Evolutionary conservation across 2,329 filamentous ascomycete genomes (phyloP).

Genomic region (Leptoxyphium fumago): DNA sequence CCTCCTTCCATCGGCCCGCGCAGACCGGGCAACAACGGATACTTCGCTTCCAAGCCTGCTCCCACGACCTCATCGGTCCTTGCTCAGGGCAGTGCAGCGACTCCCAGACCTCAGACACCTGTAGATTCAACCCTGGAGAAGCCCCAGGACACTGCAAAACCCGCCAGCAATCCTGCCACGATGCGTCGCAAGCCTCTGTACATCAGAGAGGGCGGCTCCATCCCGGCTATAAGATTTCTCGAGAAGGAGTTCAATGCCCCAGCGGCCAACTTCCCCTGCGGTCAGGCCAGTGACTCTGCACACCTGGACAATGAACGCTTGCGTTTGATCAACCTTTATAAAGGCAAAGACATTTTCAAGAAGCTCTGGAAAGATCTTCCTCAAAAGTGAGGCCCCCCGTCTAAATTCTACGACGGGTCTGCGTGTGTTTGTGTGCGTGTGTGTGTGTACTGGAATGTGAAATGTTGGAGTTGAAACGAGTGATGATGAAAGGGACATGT

Average conservation of each 20-base stretch:
- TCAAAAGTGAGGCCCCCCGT: neutral
- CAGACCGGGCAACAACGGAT: conserved; percentile 3
- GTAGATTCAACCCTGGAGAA: conserved; percentile 10
- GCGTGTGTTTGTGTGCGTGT: neutral
- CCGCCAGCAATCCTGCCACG: conserved; percentile 18
- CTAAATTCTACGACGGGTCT: neutral
- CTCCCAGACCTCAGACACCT: conserved; percentile 15
- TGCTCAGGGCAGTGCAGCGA: conserved; percentile 28
- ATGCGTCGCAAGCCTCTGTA: conserved; percentile 54
- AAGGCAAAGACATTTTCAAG: conserved; percentile 82
- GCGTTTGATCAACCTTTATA: conserved; percentile 71
- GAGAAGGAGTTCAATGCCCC: conserved; percentile 89
- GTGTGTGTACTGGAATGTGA: no score
- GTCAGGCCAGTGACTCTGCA: conserved; percentile 83
- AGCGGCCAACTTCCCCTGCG: conserved; percentile 84
- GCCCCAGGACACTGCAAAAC: conserved; percentile 23
- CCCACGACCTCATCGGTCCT: conserved; percentile 39
- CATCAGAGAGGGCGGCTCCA: conserved; percentile 89
- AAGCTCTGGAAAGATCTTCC: conserved; percentile 47
- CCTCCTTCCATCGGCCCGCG: conserved; percentile 8
- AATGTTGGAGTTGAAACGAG: no score
- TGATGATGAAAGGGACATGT: no score
- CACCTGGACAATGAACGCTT: conserved; percentile 95
- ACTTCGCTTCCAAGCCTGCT: conserved; percentile 21
- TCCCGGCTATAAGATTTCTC: conserved; percentile 83